Percentiles rank a stretch among this genome's conserved stretches.
These are phyloP conservation scores for Alloteropsis angusta DNA, from an alignment of 202 grass and related monocot genomes.

Conservation along the genomic window DNA sequence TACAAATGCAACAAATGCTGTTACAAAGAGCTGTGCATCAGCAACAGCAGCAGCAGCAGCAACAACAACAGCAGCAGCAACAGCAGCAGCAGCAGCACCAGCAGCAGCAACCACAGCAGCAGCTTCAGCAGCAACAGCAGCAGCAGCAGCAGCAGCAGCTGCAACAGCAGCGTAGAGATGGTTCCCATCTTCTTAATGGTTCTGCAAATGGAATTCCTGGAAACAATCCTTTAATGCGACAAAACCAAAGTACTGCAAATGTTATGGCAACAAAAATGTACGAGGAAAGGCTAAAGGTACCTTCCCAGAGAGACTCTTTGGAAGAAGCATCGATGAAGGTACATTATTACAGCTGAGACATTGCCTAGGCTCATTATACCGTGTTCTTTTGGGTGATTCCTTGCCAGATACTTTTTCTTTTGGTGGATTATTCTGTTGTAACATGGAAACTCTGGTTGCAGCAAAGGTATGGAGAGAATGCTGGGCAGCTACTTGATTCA, in stretches of 20 bases:
- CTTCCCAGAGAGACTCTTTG: constrained; percentile 71
- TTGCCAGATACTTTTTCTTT: not conserved
- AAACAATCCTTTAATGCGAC: constrained; percentile 62
- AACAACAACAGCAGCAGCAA: constrained; percentile 25
- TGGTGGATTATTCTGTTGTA: constrained; percentile 20
- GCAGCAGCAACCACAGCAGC: not conserved
- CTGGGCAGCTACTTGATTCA: constrained; percentile 65
- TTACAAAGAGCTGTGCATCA: constrained; percentile 61
- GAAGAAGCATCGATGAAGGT: constrained; percentile 96
- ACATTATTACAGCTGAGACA: not conserved
- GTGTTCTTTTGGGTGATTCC: constrained; percentile 9
- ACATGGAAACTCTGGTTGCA: constrained; percentile 39
- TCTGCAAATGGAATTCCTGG: constrained; percentile 58
- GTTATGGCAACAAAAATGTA: constrained; percentile 98
- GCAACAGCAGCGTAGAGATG: constrained; percentile 77
- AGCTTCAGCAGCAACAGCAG: constrained; percentile 27
- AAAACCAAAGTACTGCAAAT: constrained; percentile 69
- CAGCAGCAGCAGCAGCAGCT: constrained; percentile 36
- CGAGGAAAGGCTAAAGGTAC: constrained; percentile 87
- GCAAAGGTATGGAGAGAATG: constrained; percentile 82
- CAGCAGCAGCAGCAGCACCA: constrained; percentile 41
- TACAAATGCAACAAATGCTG: constrained; percentile 93
- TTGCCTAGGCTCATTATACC: not conserved
- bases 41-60: constrained; percentile 49
- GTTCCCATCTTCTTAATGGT: constrained; percentile 75